Evolutionary conservation across 345 rosid species (phyloP).

Genomic region (Crucihimalaya himalaica): DNA sequence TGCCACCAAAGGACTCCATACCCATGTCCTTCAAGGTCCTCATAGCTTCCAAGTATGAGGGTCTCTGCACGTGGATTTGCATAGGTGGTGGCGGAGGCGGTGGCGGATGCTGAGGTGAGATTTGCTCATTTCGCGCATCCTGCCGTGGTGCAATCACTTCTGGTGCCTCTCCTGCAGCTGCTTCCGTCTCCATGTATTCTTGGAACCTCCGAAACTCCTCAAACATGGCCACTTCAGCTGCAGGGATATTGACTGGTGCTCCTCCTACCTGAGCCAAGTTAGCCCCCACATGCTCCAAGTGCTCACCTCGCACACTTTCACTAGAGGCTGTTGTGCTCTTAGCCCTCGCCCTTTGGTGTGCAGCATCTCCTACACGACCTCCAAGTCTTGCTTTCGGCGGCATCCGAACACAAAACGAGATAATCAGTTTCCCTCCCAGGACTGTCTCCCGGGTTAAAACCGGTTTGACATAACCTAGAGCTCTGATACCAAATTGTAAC

Average conservation of each 20-base stretch:
- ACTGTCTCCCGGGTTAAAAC: not conserved
- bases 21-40: not conserved
- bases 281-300: fast-evolving
- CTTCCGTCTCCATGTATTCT: not conserved
- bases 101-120: too few relatives aligned
- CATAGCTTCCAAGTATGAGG: not conserved
- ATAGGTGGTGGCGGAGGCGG: not conserved
- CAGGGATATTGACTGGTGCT: not conserved
- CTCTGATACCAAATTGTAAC: not conserved
- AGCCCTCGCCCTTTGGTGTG: not conserved
- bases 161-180: not conserved
- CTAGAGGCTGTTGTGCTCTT: not conserved
- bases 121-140: fast-evolving
- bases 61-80: not conserved
- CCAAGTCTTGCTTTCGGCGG: not conserved
- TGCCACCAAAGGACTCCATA: not conserved
- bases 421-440: not conserved
- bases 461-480: not conserved
- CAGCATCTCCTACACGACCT: not conserved
- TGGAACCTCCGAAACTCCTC: not conserved
- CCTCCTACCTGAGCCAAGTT: not conserved
- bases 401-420: not conserved
- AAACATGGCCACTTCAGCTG: not conserved
- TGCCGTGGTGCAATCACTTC: not conserved
- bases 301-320: not conserved